phyloP scores from a whole-genome alignment of 306 rosid species.

The Bauhinia variegata region DNA sequence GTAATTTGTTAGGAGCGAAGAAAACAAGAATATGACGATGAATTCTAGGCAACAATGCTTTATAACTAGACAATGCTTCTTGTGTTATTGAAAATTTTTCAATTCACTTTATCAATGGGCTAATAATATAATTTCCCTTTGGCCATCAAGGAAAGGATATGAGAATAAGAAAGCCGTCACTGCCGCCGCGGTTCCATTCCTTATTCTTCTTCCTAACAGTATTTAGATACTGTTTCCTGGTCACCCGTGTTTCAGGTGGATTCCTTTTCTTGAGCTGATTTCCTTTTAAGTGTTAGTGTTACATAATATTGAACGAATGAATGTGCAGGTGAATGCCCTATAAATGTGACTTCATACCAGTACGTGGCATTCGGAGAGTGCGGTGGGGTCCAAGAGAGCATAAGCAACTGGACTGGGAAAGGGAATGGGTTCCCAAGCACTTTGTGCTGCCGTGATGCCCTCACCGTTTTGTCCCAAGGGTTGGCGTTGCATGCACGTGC shows the following conservation, averaged over 20 bases:
- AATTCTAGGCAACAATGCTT: no score
- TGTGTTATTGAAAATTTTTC: no score
- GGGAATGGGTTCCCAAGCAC: constrained; percentile 44
- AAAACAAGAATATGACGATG: no score
- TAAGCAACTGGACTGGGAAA: constrained; percentile 48
- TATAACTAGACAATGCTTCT: no score
- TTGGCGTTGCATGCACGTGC: constrained; percentile 32
- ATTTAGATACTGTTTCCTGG: not conserved
- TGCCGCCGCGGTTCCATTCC: not conserved
- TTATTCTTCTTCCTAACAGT: constrained; percentile 5
- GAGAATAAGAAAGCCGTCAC: constrained; percentile 11
- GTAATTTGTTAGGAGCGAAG: no score
- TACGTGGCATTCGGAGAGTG: constrained; percentile 53
- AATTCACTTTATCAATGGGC: no score
- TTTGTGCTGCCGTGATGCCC: constrained; percentile 69
- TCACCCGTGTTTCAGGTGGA: not conserved
- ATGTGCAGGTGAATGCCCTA: constrained; percentile 51
- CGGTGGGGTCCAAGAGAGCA: constrained; percentile 17
- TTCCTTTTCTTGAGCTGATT: no score
- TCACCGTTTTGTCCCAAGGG: constrained; percentile 50
- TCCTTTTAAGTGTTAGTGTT: no score
- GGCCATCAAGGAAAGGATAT: not conserved
- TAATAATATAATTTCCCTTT: no score
- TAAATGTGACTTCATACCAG: constrained; percentile 45
- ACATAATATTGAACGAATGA: no score